Evolutionary conservation across 2,329 filamentous ascomycete genomes (phyloP), one percentile per base, ranked within the genome.

Genomic region (Penicillium sp.): DNA sequence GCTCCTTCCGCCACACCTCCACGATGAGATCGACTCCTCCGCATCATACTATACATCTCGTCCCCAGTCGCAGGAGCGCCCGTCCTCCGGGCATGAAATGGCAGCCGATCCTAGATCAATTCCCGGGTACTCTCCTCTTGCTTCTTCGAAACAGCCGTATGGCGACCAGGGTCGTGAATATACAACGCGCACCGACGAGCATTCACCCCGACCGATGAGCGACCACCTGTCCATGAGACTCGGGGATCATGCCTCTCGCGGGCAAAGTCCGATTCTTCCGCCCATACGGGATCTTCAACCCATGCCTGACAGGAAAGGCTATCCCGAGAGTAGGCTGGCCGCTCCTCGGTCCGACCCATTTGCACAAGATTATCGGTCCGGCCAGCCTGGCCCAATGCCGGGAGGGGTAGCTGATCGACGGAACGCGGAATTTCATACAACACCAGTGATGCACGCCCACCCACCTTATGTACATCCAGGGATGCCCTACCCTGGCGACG

Each of bases 11-110:
- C 69, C 75, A 59, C 75, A 79, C 62, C 70, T 79, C 10, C 76
- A 78, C 60, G 75, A 78, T 62, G 76, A 77, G 61, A 79, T 79
- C 61, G 76, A 79, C 37, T 77, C 76, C 25, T 73, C 72, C 13
- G 68, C 75, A 62, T 77, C 52, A 42, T 30, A 73, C 62, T 70
- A 70, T 57, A 67, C 65, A 45, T 67, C 72, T 8, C 70, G 72
- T 16, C 68, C 66, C 51, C 65, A 68, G 57, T 68, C 69, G 49
- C 72, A 71, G 60, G 74, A 76, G 30, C 72, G 71, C 25, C 70
- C 71, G 30, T 55, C 60, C 33, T 75, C 70, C 38, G 62, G 61
- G 14, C 73, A 73, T 42, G 71, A 75, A 35, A 62, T 75, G 64
- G 61, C 66, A 46, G 69, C 64, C 51, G 70, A 71, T 48, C 71